phyloP scores from a whole-genome alignment of 2,329 filamentous ascomycete genomes.

The Cytospora mali region DNA sequence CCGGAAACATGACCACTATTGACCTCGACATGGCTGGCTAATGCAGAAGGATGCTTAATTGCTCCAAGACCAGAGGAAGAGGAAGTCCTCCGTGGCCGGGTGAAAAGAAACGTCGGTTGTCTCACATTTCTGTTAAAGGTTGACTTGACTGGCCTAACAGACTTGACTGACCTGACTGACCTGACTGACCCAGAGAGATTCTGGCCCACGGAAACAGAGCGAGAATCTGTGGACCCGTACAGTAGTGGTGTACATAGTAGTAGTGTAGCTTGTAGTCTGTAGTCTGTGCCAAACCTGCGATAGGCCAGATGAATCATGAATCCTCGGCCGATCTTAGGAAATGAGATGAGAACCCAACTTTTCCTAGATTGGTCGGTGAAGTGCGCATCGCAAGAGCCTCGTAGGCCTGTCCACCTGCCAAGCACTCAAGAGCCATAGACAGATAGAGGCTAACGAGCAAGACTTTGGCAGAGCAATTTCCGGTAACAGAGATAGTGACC shows the following conservation, averaged over 20 bases:
- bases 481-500: background rate
- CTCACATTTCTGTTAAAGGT: constrained; percentile 1
- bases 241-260: too few species aligned
- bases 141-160: too few species aligned
- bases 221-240: constrained; percentile 17
- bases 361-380: background rate
- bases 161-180: too few species aligned
- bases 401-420: background rate
- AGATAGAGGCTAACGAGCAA: background rate
- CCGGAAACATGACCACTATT: background rate
- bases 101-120: background rate
- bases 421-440: background rate
- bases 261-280: too few species aligned
- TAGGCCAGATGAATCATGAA: background rate
- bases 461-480: background rate
- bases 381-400: background rate
- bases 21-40: constrained; percentile 1
- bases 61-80: too few species aligned
- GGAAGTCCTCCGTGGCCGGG: too few species aligned
- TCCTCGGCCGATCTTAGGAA: constrained; percentile 3
- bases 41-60: constrained; percentile 2
- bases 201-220: constrained; percentile 20
- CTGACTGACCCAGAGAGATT: too few species aligned
- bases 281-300: constrained; percentile 10
- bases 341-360: constrained; percentile 9